phyloP scores from a whole-genome alignment of 257 asterid species.

The Ajuga chamaepitys region DNA sequence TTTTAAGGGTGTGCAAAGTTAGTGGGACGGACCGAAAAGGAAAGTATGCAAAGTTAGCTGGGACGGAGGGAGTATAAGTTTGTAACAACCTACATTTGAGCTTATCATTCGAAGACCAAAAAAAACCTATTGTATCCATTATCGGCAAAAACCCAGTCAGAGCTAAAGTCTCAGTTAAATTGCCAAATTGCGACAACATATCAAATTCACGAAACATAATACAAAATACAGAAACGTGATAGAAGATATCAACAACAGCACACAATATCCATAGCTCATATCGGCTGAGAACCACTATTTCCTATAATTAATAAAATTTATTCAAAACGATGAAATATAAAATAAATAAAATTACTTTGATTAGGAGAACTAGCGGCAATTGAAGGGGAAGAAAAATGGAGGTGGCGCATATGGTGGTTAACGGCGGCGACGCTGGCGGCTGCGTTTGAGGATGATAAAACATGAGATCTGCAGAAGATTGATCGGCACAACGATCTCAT shows the following conservation, averaged over 20 bases:
- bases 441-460: constrained; percentile 26
- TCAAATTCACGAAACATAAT: background rate
- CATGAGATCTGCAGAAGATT: constrained; percentile 51
- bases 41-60: no score
- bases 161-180: background rate
- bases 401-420: constrained; percentile 51
- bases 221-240: background rate
- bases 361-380: constrained; percentile 32
- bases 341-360: constrained; percentile 13
- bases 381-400: constrained; percentile 48
- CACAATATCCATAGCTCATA: background rate
- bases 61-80: no score
- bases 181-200: background rate
- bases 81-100: background rate
- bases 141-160: background rate
- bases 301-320: background rate
- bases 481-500: constrained; percentile 71
- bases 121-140: background rate
- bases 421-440: constrained; percentile 35
- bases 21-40: no score
- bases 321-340: background rate
- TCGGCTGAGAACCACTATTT: background rate
- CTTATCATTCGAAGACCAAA: background rate
- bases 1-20: no score
- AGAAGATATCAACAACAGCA: background rate